Percentiles rank a stretch among this genome's conserved stretches.
Conservation (phyloP, 2,329 filamentous ascomycete species). For the Chalaropsis thielavioides region DNA sequence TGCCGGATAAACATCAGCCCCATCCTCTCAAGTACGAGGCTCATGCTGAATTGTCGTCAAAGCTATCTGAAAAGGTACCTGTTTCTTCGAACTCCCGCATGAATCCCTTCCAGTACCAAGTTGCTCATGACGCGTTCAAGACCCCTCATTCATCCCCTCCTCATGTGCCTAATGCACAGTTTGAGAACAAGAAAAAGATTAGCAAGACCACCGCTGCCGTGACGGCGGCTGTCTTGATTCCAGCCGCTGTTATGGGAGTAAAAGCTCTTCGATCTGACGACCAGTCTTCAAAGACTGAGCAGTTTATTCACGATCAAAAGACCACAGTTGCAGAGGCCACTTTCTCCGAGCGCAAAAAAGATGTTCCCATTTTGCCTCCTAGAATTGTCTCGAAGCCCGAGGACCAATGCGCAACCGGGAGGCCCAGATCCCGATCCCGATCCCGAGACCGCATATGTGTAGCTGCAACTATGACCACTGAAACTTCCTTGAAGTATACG, state of each 20-base stretch:
- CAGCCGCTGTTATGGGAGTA: background rate
- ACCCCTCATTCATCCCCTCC: slow-evolving; percentile 30
- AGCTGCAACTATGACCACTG: too few relatives aligned
- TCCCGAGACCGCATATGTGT: too few relatives aligned
- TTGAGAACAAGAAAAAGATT: background rate
- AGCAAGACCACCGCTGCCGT: background rate
- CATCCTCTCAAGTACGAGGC: background rate
- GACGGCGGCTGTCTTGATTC: background rate
- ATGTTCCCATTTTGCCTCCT: background rate
- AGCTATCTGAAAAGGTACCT: background rate
- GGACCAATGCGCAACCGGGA: background rate
- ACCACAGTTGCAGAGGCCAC: background rate
- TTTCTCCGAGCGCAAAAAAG: background rate
- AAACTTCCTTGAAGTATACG: too few relatives aligned
- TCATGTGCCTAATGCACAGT: slow-evolving; percentile 23
- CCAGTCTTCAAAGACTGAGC: background rate
- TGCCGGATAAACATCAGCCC: background rate
- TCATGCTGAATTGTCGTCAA: background rate
- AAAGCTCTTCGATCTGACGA: background rate
- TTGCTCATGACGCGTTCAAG: slow-evolving; percentile 37
- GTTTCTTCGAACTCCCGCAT: slow-evolving; percentile 21
- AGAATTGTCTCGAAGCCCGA: background rate
- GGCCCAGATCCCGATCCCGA: too few relatives aligned
- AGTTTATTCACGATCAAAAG: background rate
- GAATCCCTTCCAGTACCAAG: slow-evolving; percentile 46